Evolutionary conservation across 257 asterid species (phyloP).

Genomic region (Handroanthus guayacan): DNA sequence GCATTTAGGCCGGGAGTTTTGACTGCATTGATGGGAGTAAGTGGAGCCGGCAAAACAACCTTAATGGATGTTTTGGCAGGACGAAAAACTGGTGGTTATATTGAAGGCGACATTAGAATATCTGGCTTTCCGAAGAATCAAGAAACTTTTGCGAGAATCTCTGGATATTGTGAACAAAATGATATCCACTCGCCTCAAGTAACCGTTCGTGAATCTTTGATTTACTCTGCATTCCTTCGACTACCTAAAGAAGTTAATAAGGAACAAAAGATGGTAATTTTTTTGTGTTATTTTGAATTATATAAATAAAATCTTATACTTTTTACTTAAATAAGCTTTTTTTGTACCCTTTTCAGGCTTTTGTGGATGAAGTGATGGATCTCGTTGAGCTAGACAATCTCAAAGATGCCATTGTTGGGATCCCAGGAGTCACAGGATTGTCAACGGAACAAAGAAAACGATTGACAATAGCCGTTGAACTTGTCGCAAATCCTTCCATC

Average conservation of each 20-base stretch:
- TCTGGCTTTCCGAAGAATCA: constrained; percentile 78
- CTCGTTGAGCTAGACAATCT: constrained; percentile 70
- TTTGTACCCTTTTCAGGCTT: constrained; percentile 45
- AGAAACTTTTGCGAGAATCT: constrained; percentile 79
- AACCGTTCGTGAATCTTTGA: constrained; percentile 63
- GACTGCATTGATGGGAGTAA: constrained; percentile 81
- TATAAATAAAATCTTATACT: background rate
- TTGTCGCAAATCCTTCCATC: constrained; percentile 79
- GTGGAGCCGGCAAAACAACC: constrained; percentile 82
- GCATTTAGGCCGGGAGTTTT: constrained; percentile 78
- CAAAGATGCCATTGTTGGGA: constrained; percentile 71
- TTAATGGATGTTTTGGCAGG: constrained; percentile 81
- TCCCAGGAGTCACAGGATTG: constrained; percentile 69
- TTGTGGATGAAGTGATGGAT: constrained; percentile 75
- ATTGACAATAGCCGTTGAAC: constrained; percentile 75
- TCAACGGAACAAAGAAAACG: constrained; percentile 80
- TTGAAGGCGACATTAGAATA: constrained; percentile 70
- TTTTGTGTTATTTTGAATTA: background rate
- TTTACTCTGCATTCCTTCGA: constrained; percentile 71
- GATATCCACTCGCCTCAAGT: constrained; percentile 89
- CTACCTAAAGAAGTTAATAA: constrained; percentile 68
- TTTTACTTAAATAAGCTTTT: too few relatives aligned
- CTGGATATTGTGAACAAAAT: constrained; percentile 76
- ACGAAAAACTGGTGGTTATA: constrained; percentile 72
- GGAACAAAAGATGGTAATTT: constrained; percentile 68